Evolutionary conservation across 495 filamentous ascomycete species (phyloP), one percentile per base, ranked within the genome.

Genomic region (Xylaria curta): DNA sequence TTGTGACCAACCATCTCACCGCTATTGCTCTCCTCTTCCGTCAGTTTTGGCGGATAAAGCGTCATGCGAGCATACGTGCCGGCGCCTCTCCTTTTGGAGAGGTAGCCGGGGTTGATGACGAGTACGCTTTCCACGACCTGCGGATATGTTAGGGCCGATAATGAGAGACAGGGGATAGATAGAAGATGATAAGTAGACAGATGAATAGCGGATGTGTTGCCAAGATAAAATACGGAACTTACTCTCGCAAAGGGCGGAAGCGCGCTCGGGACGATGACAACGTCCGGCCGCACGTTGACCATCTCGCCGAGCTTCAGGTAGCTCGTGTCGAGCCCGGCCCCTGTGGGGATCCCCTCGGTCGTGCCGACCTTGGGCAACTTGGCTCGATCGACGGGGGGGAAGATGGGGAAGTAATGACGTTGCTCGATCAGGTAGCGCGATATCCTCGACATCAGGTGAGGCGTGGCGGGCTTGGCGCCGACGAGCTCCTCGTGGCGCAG

Each of bases 291-390:
- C 3, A 92, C 90, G 72, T 90, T 91, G 73, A 95, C 85, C 89
- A 96, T 94, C 81, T 98, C 96, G 36, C 94, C 95, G 36, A 98
- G 82, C 80, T 97, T 95, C 79, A 94, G 71, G 81, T 97, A 97
- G 71, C 91, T 92, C 28, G 93, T 81, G 80, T 99, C 96, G 59
- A 99, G 79, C 79, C 85, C 80, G 1, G 92, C 88, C 0, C 95
- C 95, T 1, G 89, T 89, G 2, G 90, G 88, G 21, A 86, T 81
- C 12, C 87, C 89, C 31, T 89, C 87, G 10, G 73, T 82, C 9
- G 82, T 87, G 40, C 84, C 89, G 36, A 83, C 86, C 78, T 89
- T 92, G 4, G 91, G 91, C 70, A 95, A 78, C 63, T 82, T 86
- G 67, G 86, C 84, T 54, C 94, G 86, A 49, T 89, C 88, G 31